phyloP scores from a whole-genome alignment of 768 basidiomycete species.

The Kwoniella shandongensis region DNA sequence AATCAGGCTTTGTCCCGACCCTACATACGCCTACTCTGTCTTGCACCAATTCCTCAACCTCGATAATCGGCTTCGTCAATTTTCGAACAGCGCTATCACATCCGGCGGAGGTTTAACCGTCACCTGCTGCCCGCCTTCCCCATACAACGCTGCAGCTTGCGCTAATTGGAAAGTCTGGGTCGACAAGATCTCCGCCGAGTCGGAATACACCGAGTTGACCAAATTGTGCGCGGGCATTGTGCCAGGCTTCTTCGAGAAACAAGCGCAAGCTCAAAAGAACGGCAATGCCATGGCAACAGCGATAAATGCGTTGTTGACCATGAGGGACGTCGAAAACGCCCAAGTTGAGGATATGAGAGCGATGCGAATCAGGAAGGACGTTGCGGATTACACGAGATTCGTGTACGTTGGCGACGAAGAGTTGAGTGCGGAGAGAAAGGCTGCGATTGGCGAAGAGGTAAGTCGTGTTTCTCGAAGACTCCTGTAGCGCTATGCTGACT shows the following conservation, averaged over 20 bases:
- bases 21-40: conserved; percentile 25
- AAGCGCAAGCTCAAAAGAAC: neutral
- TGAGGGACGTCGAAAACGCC: conserved; percentile 22
- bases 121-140: conserved; percentile 27
- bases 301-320: neutral
- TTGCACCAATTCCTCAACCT: conserved; percentile 23
- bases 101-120: conserved; percentile 37
- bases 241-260: conserved; percentile 3
- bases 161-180: conserved; percentile 28
- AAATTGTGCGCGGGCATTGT: conserved; percentile 14
- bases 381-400: conserved; percentile 29
- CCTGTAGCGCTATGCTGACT: neutral
- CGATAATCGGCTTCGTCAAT: conserved; percentile 19
- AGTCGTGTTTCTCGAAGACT: neutral
- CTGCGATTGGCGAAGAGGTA: neutral
- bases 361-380: conserved; percentile 24
- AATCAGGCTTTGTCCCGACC: conserved; percentile 32
- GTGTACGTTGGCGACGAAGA: conserved; percentile 30
- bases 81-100: conserved; percentile 22
- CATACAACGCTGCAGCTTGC: conserved; percentile 19
- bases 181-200: neutral
- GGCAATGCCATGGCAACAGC: neutral
- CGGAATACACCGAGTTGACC: conserved; percentile 19
- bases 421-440: neutral
- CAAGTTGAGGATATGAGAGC: conserved; percentile 33